A percentile compares a stretch with the other conserved stretches of the same genome.
Evolutionary conservation across 768 basidiomycete genomes (phyloP).

Genomic region (Suillus plorans): DNA sequence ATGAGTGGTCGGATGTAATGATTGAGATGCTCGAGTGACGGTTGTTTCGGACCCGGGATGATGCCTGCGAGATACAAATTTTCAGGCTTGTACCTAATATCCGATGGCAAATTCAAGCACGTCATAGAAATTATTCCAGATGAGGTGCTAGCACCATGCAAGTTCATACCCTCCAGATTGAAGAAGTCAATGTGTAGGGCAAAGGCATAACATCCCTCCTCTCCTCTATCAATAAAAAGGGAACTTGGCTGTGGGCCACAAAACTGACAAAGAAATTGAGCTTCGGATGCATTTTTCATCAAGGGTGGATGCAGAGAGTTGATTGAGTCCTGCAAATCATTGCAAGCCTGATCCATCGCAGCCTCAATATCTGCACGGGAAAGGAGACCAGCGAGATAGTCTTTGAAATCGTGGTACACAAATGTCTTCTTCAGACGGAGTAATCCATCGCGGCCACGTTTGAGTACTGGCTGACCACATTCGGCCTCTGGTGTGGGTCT

Average conservation of each 20-base stretch:
- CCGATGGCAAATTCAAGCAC: no score
- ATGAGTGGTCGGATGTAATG: slow-evolving; percentile 9
- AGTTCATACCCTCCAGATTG: neutral
- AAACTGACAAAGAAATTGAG: slow-evolving; percentile 19
- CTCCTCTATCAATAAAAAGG: slow-evolving; percentile 13
- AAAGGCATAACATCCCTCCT: slow-evolving; percentile 1
- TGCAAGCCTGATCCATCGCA: neutral
- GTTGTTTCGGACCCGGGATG: no score
- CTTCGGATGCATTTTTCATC: neutral
- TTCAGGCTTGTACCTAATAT: no score
- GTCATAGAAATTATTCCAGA: neutral
- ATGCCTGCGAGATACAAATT: no score
- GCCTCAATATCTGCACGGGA: neutral
- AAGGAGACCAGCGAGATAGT: no score
- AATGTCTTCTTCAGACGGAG: no score
- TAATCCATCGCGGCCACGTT: no score
- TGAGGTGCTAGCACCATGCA: neutral
- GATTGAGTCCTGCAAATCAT: neutral
- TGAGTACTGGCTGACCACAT: no score
- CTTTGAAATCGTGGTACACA: no score
- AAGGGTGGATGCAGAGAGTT: neutral
- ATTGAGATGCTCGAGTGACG: slow-evolving; percentile 1
- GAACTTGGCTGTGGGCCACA: no score
- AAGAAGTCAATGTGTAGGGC: slow-evolving; percentile 15
- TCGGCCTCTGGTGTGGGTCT: no score